A percentile compares a stretch with the other conserved stretches of the same genome.
Evolutionary conservation across 331 rosid genomes (phyloP).

Genomic region (Malus hybrid): DNA sequence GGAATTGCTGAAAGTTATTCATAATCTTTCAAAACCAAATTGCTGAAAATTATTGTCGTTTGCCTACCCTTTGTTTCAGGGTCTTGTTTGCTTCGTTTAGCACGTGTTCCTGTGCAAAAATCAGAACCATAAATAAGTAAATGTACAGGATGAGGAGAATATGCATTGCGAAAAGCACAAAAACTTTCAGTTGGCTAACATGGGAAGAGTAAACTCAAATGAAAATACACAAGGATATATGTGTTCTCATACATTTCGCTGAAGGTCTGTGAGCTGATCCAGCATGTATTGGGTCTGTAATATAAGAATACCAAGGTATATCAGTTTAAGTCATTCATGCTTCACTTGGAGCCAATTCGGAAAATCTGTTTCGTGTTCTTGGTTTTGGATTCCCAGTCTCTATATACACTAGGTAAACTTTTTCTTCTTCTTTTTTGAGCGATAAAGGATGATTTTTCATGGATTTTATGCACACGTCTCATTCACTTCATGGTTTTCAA

Average conservation of each 20-base stretch:
- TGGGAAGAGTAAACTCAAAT: background rate
- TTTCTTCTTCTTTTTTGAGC: too few relatives aligned
- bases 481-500: background rate
- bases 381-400: background rate
- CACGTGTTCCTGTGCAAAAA: slow-evolving; percentile 50
- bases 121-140: background rate
- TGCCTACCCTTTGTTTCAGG: slow-evolving; percentile 74
- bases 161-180: background rate
- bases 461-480: too few relatives aligned
- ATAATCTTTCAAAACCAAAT: background rate
- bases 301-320: background rate
- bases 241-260: slow-evolving; percentile 53
- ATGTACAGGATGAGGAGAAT: background rate
- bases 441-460: too few relatives aligned
- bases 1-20: background rate
- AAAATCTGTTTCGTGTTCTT: background rate
- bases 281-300: slow-evolving; percentile 83
- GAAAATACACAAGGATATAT: background rate
- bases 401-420: too few relatives aligned
- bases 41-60: background rate
- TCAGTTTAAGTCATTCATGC: background rate
- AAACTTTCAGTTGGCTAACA: background rate
- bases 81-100: slow-evolving; percentile 64
- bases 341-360: background rate
- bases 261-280: slow-evolving; percentile 87